Evolutionary conservation across 1,139 yeast genomes (phyloP).

Genomic region (Zhuliangozyma blackwelliae): DNA sequence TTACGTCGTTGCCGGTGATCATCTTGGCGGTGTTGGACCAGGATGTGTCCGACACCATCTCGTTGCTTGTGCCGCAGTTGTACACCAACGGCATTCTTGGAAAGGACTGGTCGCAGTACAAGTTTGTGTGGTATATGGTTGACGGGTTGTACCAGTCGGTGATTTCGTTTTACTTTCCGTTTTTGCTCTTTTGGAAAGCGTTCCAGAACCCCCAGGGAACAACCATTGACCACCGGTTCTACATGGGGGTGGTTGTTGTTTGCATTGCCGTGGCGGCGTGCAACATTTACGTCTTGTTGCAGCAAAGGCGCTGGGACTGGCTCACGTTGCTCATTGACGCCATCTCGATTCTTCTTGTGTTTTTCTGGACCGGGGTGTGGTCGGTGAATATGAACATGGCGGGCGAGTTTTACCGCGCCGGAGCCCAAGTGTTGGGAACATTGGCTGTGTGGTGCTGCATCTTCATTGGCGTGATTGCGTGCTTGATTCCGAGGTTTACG

Average conservation of each 20-base stretch:
- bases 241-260: slow-evolving; percentile 51
- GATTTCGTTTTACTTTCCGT: slow-evolving; percentile 53
- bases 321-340: slow-evolving; percentile 44
- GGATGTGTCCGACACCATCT: slow-evolving; percentile 56
- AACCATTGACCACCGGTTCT: slow-evolving; percentile 52
- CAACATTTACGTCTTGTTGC: slow-evolving; percentile 49
- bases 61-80: slow-evolving; percentile 55
- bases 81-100: slow-evolving; percentile 53
- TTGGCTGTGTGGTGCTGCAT: slow-evolving; percentile 49
- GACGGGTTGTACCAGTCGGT: slow-evolving; percentile 60
- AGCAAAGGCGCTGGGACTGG: slow-evolving; percentile 63
- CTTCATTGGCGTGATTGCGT: slow-evolving; percentile 43
- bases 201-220: slow-evolving; percentile 50
- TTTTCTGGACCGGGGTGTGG: slow-evolving; percentile 64
- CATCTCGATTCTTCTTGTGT: slow-evolving; percentile 49
- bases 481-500: slow-evolving; percentile 51
- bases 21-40: slow-evolving; percentile 58
- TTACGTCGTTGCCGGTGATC: slow-evolving; percentile 60
- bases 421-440: slow-evolving; percentile 50
- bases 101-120: slow-evolving; percentile 48
- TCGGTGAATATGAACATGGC: slow-evolving; percentile 35
- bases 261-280: slow-evolving; percentile 50
- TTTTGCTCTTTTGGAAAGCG: slow-evolving; percentile 41
- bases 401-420: slow-evolving; percentile 53
- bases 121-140: slow-evolving; percentile 52